These are phyloP conservation scores for Trametes versicolor DNA, from an alignment of 1,284 basidiomycete genomes.

Conservation along the genomic window DNA sequence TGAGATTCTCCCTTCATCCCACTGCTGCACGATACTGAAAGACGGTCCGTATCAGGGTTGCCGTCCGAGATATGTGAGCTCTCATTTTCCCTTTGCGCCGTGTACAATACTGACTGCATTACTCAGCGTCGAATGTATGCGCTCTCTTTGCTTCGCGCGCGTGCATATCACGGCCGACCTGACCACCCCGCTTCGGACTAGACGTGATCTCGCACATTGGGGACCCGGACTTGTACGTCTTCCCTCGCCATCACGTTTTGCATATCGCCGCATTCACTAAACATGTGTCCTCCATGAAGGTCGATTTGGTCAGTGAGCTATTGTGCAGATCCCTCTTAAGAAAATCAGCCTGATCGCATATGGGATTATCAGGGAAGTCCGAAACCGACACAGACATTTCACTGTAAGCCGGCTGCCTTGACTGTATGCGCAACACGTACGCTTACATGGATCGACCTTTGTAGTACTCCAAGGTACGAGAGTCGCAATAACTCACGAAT, in stretches of 20 bases:
- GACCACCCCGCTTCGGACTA: no score
- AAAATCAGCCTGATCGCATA: neutral
- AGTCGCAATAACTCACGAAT: no score
- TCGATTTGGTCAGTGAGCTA: constrained; percentile 73
- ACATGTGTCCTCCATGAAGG: constrained; percentile 44
- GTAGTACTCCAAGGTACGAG: constrained; percentile 83
- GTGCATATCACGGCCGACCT: no score
- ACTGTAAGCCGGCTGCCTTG: constrained; percentile 57
- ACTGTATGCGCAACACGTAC: neutral
- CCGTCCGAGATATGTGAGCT: constrained; percentile 80
- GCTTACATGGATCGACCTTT: neutral
- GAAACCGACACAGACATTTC: constrained; percentile 85
- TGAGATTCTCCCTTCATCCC: constrained; percentile 34
- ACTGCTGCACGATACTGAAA: neutral
- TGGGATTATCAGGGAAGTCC: constrained; percentile 75
- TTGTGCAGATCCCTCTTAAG: neutral
- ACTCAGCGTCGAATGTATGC: constrained; percentile 73
- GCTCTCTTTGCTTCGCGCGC: neutral
- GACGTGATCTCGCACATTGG: constrained; percentile 74
- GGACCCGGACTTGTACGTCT: constrained; percentile 78
- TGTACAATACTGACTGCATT: no score
- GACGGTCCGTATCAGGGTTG: constrained; percentile 58
- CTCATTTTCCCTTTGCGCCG: no score
- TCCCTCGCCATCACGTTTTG: constrained; percentile 10
- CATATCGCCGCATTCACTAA: constrained; percentile 30